A percentile compares a stretch with the other conserved stretches of the same genome.
Conservation (phyloP, 305 asterid genomes). For the Fraxinus angustifolia region DNA sequence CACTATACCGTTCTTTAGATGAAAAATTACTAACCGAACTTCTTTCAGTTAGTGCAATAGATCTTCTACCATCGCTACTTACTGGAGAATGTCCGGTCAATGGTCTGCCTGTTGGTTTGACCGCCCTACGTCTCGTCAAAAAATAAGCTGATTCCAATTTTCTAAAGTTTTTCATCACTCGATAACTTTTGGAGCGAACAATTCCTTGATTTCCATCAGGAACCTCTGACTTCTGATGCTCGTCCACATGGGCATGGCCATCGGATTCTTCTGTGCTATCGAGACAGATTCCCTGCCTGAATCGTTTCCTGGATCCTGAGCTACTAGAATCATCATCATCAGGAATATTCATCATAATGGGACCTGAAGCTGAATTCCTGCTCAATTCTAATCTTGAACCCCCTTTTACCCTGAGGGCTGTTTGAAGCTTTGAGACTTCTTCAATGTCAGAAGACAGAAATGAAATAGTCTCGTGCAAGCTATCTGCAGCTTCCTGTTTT, state of each 20-base stretch:
- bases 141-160: conserved; percentile 83
- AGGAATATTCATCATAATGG: conserved; percentile 25
- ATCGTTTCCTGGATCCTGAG: conserved; percentile 69
- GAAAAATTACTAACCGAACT: conserved; percentile 68
- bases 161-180: conserved; percentile 76
- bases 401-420: conserved; percentile 43
- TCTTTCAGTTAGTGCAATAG: conserved; percentile 54
- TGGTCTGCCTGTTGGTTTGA: conserved; percentile 38
- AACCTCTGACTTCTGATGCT: conserved; percentile 30
- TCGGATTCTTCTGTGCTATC: conserved; percentile 34
- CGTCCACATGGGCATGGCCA: conserved; percentile 29
- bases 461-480: conserved; percentile 58
- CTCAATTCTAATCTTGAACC: conserved; percentile 35
- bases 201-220: conserved; percentile 41
- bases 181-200: conserved; percentile 47
- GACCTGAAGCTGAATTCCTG: conserved; percentile 35
- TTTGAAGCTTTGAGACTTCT: conserved; percentile 66
- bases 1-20: conserved; percentile 45
- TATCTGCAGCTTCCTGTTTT: conserved; percentile 68
- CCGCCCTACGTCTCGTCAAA: conserved; percentile 52
- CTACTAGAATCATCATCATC: conserved; percentile 58
- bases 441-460: conserved; percentile 71
- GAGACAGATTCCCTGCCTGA: conserved; percentile 44
- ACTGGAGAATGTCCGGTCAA: conserved; percentile 46
- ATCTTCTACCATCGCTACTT: conserved; percentile 52